These are phyloP conservation scores for Gyrodon lividus DNA, from an alignment of 768 basidiomycete genomes.

Conservation along the genomic window DNA sequence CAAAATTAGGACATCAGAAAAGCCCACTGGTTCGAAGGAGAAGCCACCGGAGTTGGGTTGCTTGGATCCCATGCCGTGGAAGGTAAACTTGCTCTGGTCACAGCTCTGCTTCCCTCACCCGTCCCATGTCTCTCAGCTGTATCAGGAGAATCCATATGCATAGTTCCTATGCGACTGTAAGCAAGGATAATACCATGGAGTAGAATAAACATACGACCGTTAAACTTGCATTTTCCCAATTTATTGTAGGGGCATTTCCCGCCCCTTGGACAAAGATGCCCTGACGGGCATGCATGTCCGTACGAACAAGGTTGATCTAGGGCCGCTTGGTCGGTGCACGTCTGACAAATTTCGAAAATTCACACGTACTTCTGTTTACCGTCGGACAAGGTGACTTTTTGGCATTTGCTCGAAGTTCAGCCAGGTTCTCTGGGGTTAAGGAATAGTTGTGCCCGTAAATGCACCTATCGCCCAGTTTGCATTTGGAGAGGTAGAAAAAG, in stretches of 20 bases:
- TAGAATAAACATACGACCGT: conserved; percentile 23
- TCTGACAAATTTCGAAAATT: neutral
- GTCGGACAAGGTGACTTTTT: conserved; percentile 36
- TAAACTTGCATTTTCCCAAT: conserved; percentile 35
- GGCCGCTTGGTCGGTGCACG: neutral
- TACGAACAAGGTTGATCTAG: conserved; percentile 23
- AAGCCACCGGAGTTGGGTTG: neutral
- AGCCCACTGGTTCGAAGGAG: neutral
- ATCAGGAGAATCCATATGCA: neutral
- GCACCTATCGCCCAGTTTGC: conserved; percentile 32
- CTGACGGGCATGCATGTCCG: conserved; percentile 34
- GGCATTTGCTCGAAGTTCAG: conserved; percentile 31
- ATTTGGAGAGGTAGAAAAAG: conserved; percentile 34
- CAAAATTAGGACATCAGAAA: no score
- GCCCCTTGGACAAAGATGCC: conserved; percentile 39
- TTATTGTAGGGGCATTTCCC: conserved; percentile 33
- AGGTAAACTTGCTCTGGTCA: neutral
- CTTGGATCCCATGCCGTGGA: neutral
- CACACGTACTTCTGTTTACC: conserved; percentile 27
- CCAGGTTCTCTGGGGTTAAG: conserved; percentile 27
- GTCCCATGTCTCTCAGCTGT: neutral
- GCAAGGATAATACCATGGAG: neutral
- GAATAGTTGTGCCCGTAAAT: conserved; percentile 36
- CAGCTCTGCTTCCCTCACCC: neutral
- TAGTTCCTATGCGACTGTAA: neutral